Conservation (phyloP, 352 stramenopile genomes). For the Phytophthora idaei region DNA sequence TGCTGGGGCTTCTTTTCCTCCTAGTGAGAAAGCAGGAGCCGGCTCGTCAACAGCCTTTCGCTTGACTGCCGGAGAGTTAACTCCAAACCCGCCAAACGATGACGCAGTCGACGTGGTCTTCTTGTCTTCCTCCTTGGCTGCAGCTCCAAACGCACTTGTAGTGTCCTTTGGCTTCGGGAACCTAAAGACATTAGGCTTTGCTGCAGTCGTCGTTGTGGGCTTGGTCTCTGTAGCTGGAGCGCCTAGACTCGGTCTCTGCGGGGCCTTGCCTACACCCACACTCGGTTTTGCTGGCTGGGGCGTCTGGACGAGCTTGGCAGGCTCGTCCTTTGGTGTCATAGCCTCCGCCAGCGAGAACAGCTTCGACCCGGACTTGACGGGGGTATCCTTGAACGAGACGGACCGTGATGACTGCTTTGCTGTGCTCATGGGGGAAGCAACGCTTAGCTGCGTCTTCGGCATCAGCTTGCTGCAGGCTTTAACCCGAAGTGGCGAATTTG, state of each 20-base stretch:
- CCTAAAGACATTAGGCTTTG: constrained; percentile 29
- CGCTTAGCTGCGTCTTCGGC: constrained; percentile 65
- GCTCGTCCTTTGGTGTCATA: constrained; percentile 59
- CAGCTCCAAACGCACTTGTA: constrained; percentile 13
- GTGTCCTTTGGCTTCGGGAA: constrained; percentile 34
- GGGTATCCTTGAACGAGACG: constrained; percentile 64
- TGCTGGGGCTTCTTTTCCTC: constrained; percentile 32
- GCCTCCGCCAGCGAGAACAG: constrained; percentile 64
- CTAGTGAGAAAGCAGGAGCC: constrained; percentile 32
- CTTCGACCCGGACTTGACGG: constrained; percentile 62
- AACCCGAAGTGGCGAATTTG: constrained; percentile 36
- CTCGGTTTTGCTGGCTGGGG: constrained; percentile 47
- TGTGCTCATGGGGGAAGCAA: constrained; percentile 68
- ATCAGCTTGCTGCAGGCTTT: constrained; percentile 76
- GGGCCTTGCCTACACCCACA: constrained; percentile 40
- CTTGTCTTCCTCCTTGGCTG: constrained; percentile 14
- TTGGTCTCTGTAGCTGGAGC: constrained; percentile 19
- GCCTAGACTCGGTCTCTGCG: constrained; percentile 51
- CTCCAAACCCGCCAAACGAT: constrained; percentile 21
- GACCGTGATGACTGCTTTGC: constrained; percentile 44
- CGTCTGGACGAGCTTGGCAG: constrained; percentile 53
- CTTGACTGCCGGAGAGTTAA: constrained; percentile 34
- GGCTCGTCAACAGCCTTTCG: constrained; percentile 14
- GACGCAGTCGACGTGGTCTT: constrained; percentile 7
- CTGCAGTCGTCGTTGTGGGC: constrained; percentile 10